Percentiles rank a stretch among this genome's conserved stretches.
phyloP scores from a whole-genome alignment of 2,329 filamentous ascomycete genomes.

The Tolypocladium sp. region DNA sequence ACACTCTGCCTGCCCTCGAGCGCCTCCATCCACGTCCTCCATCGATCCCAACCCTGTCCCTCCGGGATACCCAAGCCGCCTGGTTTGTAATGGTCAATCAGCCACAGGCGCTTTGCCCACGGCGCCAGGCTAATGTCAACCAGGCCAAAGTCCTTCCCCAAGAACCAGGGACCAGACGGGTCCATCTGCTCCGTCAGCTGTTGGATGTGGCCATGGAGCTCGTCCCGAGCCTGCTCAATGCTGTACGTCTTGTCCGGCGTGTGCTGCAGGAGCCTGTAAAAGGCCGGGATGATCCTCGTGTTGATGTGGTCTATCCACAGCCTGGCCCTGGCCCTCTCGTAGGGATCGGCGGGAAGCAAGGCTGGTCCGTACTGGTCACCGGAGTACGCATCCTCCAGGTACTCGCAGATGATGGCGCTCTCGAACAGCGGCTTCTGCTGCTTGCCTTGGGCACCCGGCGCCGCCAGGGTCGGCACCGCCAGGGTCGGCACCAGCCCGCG shows the following conservation, averaged over 20 bases:
- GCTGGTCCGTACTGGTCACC: slow-evolving; percentile 32
- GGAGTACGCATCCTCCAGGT: slow-evolving; percentile 62
- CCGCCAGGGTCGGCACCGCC: slow-evolving; percentile 36
- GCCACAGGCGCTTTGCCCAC: slow-evolving; percentile 63
- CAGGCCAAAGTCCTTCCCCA: slow-evolving; percentile 52
- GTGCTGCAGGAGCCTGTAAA: slow-evolving; percentile 54
- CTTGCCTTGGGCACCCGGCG: slow-evolving; percentile 15
- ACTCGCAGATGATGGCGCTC: slow-evolving; percentile 64
- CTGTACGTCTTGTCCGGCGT: slow-evolving; percentile 37
- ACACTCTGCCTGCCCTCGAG: slow-evolving; percentile 53
- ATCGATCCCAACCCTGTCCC: slow-evolving; percentile 56
- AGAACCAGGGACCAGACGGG: slow-evolving; percentile 50
- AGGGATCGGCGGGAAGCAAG: slow-evolving; percentile 52
- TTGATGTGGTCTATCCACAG: slow-evolving; percentile 70
- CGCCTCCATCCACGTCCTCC: slow-evolving; percentile 54
- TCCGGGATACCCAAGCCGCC: slow-evolving; percentile 43
- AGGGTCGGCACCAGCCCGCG: slow-evolving; percentile 68
- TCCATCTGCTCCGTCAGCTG: slow-evolving; percentile 56
- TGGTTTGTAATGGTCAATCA: slow-evolving; percentile 66
- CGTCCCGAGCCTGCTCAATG: slow-evolving; percentile 43
- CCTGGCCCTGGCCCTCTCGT: slow-evolving; percentile 53
- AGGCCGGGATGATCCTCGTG: slow-evolving; percentile 57
- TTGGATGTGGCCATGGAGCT: slow-evolving; percentile 50
- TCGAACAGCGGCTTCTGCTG: slow-evolving; percentile 57
- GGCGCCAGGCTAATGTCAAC: slow-evolving; percentile 65